These are phyloP conservation scores for Monosporozyma siamensis DNA, from an alignment of 805 yeast genomes.

Conservation along the genomic window DNA sequence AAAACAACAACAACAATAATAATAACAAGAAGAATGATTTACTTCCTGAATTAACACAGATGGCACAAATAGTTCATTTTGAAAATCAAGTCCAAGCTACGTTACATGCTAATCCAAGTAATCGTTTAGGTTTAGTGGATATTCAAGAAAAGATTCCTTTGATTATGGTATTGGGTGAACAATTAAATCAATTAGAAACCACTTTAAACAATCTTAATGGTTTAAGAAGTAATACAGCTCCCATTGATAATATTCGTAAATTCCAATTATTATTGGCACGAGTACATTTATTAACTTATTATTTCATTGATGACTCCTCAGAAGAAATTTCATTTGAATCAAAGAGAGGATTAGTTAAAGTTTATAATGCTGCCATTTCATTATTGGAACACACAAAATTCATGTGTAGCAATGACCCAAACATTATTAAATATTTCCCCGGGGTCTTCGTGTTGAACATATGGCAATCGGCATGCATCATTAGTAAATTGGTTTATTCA, in stretches of 20 bases:
- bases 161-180: conserved; percentile 57
- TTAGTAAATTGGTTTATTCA: conserved; percentile 71
- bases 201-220: neutral
- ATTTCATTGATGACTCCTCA: conserved; percentile 39
- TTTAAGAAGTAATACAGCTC: neutral
- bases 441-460: conserved; percentile 70
- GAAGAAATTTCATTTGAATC: conserved; percentile 41
- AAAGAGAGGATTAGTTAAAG: conserved; percentile 61
- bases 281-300: conserved; percentile 73
- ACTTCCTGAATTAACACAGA: conserved; percentile 53
- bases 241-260: conserved; percentile 58
- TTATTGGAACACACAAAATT: conserved; percentile 56
- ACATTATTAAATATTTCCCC: conserved; percentile 70
- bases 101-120: conserved; percentile 57
- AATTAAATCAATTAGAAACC: conserved; percentile 63
- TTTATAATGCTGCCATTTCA: conserved; percentile 71
- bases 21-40: conserved; percentile 19
- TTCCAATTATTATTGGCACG: conserved; percentile 64
- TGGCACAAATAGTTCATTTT: conserved; percentile 73
- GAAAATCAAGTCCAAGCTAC: conserved; percentile 78
- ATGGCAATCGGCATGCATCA: conserved; percentile 88
- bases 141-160: conserved; percentile 67
- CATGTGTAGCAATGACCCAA: conserved; percentile 49
- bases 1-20: neutral
- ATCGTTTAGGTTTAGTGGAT: conserved; percentile 54